Evolutionary conservation across 1,284 basidiomycete species (phyloP).

Genomic region (Ceratobasidium sp.): DNA sequence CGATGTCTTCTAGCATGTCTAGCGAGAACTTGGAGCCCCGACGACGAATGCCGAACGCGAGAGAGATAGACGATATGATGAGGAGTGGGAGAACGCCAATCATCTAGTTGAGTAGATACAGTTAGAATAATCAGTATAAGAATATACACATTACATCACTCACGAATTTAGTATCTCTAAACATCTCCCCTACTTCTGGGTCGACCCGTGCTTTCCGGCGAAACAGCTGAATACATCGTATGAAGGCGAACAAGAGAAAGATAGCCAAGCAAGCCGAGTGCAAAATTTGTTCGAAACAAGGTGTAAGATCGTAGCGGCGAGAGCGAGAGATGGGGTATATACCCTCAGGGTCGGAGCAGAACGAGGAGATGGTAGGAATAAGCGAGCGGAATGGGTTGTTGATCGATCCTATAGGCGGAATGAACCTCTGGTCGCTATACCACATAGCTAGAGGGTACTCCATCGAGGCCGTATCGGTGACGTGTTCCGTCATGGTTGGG

Average conservation of each 20-base stretch:
- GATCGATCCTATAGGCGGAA: slow-evolving; percentile 14
- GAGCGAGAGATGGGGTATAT: slow-evolving; percentile 72
- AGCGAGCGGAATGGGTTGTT: neutral
- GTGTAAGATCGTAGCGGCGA: slow-evolving; percentile 82
- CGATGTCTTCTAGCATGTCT: too few species aligned
- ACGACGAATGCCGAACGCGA: slow-evolving; percentile 62
- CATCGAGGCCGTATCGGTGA: too few species aligned
- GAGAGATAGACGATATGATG: slow-evolving; percentile 51
- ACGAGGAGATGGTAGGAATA: neutral
- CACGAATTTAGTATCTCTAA: slow-evolving; percentile 74
- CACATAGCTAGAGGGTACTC: too few species aligned
- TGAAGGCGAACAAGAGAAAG: slow-evolving; percentile 63
- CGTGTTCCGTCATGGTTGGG: too few species aligned
- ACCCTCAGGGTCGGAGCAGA: slow-evolving; percentile 62
- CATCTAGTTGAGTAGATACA: slow-evolving; percentile 24
- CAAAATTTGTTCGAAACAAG: slow-evolving; percentile 87
- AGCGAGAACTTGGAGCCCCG: slow-evolving; percentile 61
- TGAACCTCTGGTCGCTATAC: neutral
- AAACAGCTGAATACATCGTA: slow-evolving; percentile 58
- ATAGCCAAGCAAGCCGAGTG: slow-evolving; percentile 67
- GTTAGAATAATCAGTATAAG: neutral
- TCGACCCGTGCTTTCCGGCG: slow-evolving; percentile 50
- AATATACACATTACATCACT: slow-evolving; percentile 54
- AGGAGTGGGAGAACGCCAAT: neutral
- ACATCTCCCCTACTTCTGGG: slow-evolving; percentile 61